These are phyloP conservation scores for Wickerhamomyces alni DNA, from an alignment of 805 yeast genomes.

Conservation along the genomic window DNA sequence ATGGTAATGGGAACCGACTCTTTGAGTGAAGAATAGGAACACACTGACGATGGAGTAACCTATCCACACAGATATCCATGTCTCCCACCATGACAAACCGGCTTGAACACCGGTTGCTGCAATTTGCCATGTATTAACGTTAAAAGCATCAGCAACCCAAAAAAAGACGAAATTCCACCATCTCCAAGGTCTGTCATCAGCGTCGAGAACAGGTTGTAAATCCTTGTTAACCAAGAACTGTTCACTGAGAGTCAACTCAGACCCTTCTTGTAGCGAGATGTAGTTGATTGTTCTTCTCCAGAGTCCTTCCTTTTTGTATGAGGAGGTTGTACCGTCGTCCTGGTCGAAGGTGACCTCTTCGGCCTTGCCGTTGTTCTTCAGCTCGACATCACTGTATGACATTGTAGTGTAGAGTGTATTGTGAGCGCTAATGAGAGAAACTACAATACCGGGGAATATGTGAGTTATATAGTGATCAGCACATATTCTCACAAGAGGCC, in stretches of 20 bases:
- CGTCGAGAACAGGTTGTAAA: slow-evolving; percentile 67
- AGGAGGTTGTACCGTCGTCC: slow-evolving; percentile 8
- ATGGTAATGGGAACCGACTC: slow-evolving; percentile 79
- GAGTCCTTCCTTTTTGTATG: slow-evolving; percentile 3
- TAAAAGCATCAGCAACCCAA: slow-evolving; percentile 89
- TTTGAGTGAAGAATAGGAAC: slow-evolving; percentile 64
- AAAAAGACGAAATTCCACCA: slow-evolving; percentile 77
- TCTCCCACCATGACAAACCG: slow-evolving; percentile 87
- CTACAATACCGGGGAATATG: no score
- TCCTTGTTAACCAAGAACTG: slow-evolving; percentile 70
- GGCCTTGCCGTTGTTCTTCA: not conserved
- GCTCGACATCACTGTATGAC: not conserved
- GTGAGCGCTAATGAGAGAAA: no score
- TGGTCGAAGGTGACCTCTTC: slow-evolving; percentile 2
- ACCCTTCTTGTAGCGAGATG: slow-evolving; percentile 15
- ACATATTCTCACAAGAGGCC: no score
- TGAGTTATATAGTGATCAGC: not conserved
- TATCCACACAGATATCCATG: slow-evolving; percentile 84
- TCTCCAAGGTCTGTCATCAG: slow-evolving; percentile 70
- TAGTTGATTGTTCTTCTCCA: slow-evolving; percentile 3
- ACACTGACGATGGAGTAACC: slow-evolving; percentile 69
- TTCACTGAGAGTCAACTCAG: slow-evolving; percentile 46
- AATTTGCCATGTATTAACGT: slow-evolving; percentile 87
- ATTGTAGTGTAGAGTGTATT: no score
- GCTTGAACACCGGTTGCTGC: slow-evolving; percentile 79